A percentile compares a stretch with the other conserved stretches of the same genome.
phyloP scores from a whole-genome alignment of 345 rosid species.

The Anacardium occidentale region DNA sequence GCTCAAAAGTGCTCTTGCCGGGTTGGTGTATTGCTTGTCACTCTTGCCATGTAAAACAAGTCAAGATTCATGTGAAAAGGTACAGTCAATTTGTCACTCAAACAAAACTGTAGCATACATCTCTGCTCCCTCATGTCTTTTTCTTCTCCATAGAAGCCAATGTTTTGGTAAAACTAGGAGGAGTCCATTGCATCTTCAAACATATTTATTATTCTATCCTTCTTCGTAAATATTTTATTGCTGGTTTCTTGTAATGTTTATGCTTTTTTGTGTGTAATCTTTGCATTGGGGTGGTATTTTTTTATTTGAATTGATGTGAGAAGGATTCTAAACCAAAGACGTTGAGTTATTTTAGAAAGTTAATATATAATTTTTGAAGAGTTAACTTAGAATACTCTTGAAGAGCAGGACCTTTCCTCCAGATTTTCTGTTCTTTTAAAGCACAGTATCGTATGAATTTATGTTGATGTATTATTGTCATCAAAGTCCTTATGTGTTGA shows the following conservation, averaged over 20 bases:
- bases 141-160: not conserved
- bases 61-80: constrained; percentile 45
- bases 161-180: constrained; percentile 4
- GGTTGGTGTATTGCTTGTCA: constrained; percentile 71
- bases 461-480: not conserved
- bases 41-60: constrained; percentile 50
- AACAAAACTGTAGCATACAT: not conserved
- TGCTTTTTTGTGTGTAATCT: too few relatives aligned
- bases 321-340: not conserved
- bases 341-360: not conserved
- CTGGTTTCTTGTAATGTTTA: too few relatives aligned
- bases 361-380: not conserved
- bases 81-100: constrained; percentile 16
- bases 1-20: constrained; percentile 64
- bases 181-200: not conserved
- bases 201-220: constrained; percentile 4
- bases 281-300: not conserved
- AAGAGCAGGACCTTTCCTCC: not conserved
- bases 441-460: not conserved
- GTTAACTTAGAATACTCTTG: not conserved
- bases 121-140: not conserved
- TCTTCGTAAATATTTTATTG: not conserved
- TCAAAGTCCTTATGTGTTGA: not conserved
- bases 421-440: not conserved
- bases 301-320: not conserved